Base-by-base conservation (phyloP, 495 filamentous ascomycete genomes). In the Letharia lupina region DNA sequence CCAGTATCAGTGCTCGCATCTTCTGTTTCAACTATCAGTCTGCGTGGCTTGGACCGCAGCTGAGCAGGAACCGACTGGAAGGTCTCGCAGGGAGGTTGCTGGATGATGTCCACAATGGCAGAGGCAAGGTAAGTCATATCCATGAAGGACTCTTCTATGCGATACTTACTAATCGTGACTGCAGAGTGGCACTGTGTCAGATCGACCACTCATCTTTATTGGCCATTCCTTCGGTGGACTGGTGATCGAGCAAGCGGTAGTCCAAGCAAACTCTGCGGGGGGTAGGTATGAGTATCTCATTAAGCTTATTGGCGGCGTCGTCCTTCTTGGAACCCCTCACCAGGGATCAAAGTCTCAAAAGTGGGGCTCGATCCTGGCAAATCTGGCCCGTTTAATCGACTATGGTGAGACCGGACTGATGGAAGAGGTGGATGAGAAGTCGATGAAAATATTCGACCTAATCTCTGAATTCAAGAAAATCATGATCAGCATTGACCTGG, bases 141-240 rank as follows among this genome's bases (percentile, higher is more conserved):
- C 28, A 1, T 18, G 28, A 18, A 35, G 13, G 13, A 3, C 4
- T 4, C 12, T 16, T 13, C 23, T 35, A 16, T 2, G 35, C 52
- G 0, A 18, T 56, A 35, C 15, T 56, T 2, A 35, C 8, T 18
- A 28, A 7, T 16, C 3, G 31, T 18, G 15, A 33, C 4, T 56
- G 13, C 52, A 56, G 52, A 35, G 35, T 16, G 52, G 5, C 4
- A 4, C 52, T 15, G 4, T 18, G 31, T 35, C 28, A 3, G 31
- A 33, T 35, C 52, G 52, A 33, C 52, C 52, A 35, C 4, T 56
- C 31, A 56, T 56, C 31, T 56, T 56, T 18, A 56, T 56, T 56
- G 52, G 52, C 13, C 52, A 56, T 56, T 56, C 52, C 28, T 56
- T 56, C 31, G 52, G 52, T 56, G 52, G 52, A 56, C 13, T 56